These are phyloP conservation scores for Salix caprea DNA, from an alignment of 345 rosid species.

Conservation along the genomic window DNA sequence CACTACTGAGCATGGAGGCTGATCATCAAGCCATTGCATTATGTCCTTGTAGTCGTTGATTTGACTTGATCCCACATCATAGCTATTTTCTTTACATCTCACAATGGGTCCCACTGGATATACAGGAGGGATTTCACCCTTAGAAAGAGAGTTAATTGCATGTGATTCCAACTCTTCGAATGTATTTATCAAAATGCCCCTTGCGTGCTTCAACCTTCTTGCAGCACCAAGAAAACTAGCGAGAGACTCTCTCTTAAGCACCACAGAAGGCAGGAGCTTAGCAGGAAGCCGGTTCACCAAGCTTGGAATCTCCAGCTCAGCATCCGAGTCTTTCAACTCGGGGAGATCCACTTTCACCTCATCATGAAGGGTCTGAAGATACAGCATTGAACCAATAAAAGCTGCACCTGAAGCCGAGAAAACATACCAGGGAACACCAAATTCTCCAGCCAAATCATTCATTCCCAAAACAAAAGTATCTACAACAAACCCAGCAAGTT, in stretches of 20 bases:
- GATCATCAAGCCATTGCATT: constrained; percentile 19
- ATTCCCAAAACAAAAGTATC: too few relatives aligned
- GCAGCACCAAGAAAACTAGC: neutral
- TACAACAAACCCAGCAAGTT: too few relatives aligned
- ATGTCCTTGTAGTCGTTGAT: neutral
- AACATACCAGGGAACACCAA: too few relatives aligned
- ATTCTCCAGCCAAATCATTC: too few relatives aligned
- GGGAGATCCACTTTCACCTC: too few relatives aligned
- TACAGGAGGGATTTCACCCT: neutral
- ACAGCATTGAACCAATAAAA: too few relatives aligned
- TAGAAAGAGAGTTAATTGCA: neutral
- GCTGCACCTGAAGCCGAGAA: too few relatives aligned
- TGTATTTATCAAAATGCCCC: constrained; percentile 12
- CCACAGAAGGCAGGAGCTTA: neutral
- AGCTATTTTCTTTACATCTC: too few relatives aligned
- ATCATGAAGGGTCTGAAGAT: too few relatives aligned
- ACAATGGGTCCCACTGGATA: constrained; percentile 2
- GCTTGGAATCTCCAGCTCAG: too few relatives aligned
- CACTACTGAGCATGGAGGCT: constrained; percentile 7
- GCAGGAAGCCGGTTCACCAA: neutral
- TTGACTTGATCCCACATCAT: neutral
- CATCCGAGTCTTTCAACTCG: too few relatives aligned
- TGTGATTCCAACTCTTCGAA: constrained; percentile 3
- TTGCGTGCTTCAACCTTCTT: neutral
- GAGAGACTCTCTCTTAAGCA: neutral